These are phyloP conservation scores for Zancudomyces culisetae DNA, from an alignment of 371 early-diverging fungal genomes.

Conservation along the genomic window DNA sequence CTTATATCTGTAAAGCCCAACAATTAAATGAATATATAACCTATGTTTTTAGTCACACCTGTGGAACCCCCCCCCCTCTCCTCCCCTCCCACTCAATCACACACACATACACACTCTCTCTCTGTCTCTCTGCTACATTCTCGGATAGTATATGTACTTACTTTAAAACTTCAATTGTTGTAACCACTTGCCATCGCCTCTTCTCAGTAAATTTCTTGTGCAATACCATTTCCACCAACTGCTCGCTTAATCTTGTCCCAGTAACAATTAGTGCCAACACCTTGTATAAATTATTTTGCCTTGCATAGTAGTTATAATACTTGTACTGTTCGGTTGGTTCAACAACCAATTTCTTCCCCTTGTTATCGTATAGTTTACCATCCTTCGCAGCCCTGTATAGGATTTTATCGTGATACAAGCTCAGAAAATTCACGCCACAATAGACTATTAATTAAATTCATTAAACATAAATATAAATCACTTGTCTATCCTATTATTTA, in stretches of 20 bases:
- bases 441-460: conserved; percentile 32
- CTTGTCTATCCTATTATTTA: too few species aligned
- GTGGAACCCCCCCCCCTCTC: too few species aligned
- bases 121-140: too few species aligned
- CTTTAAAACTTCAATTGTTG: conserved; percentile 54
- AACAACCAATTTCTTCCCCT: conserved; percentile 10
- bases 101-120: too few species aligned
- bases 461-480: not conserved
- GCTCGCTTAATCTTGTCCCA: conserved; percentile 54
- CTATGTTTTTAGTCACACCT: too few species aligned
- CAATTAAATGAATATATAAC: too few species aligned
- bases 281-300: conserved; percentile 29
- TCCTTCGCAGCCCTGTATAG: conserved; percentile 41
- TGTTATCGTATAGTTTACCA: conserved; percentile 21
- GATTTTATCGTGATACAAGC: conserved; percentile 74
- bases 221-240: conserved; percentile 68
- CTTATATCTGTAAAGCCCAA: too few species aligned
- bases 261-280: conserved; percentile 40
- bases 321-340: conserved; percentile 38
- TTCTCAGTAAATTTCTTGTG: conserved; percentile 43
- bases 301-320: conserved; percentile 51
- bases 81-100: too few species aligned
- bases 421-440: conserved; percentile 57
- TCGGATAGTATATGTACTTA: conserved; percentile 22
- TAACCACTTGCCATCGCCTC: conserved; percentile 42